Conservation (phyloP, 805 yeast genomes). For the Yarrowia sp. region DNA sequence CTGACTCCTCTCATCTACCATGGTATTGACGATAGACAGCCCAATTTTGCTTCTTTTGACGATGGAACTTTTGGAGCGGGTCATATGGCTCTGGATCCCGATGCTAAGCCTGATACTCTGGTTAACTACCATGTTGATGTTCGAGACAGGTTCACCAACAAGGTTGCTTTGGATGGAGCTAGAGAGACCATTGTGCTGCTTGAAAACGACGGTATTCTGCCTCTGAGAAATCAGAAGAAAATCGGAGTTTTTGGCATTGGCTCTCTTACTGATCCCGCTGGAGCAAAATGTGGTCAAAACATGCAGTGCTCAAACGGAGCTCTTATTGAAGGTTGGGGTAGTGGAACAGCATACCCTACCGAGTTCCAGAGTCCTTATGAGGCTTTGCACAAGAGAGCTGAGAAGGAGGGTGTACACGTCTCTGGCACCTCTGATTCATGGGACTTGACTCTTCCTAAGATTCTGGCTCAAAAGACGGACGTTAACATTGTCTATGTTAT, state of each 20-base stretch:
- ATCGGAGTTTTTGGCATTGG: conserved; percentile 39
- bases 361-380: conserved; percentile 57
- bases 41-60: conserved; percentile 61
- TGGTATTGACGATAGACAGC: conserved; percentile 39
- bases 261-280: conserved; percentile 51
- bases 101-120: conserved; percentile 39
- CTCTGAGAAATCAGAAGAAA: conserved; percentile 47
- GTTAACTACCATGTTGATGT: conserved; percentile 57
- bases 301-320: conserved; percentile 54
- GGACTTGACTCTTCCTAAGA: not conserved
- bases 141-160: conserved; percentile 46
- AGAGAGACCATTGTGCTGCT: conserved; percentile 53
- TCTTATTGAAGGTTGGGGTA: conserved; percentile 62
- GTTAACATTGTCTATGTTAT: conserved; percentile 54
- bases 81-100: conserved; percentile 31
- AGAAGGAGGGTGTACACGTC: not conserved
- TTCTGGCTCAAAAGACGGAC: conserved; percentile 40
- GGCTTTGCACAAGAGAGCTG: conserved; percentile 49
- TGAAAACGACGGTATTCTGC: conserved; percentile 54
- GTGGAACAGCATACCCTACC: conserved; percentile 57
- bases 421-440: not conserved
- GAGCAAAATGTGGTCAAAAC: conserved; percentile 51
- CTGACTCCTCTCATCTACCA: conserved; percentile 48
- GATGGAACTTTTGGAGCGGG: conserved; percentile 46
- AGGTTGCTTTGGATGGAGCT: conserved; percentile 52